These are phyloP conservation scores for Sanghuangporus sanghuang DNA, from an alignment of 1,284 basidiomycete species.

Conservation along the genomic window DNA sequence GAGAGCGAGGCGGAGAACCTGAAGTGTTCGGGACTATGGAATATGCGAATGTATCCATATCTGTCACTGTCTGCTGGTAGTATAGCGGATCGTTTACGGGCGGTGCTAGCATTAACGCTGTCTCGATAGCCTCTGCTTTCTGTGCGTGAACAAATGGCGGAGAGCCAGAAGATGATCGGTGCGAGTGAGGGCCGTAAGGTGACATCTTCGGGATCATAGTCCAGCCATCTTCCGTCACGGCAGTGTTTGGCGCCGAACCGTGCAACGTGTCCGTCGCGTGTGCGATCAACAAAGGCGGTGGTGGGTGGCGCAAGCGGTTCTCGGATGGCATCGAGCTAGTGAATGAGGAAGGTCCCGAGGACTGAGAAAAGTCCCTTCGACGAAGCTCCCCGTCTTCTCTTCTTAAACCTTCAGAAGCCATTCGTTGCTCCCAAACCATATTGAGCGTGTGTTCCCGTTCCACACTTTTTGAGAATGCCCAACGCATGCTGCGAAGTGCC, in stretches of 20 bases:
- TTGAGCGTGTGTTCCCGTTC: slow-evolving; percentile 62
- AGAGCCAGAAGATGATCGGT: slow-evolving; percentile 14
- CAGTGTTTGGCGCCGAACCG: slow-evolving; percentile 29
- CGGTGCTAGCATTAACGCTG: slow-evolving; percentile 10
- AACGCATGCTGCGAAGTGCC: slow-evolving; percentile 72
- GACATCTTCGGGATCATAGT: slow-evolving; percentile 19
- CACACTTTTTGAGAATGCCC: slow-evolving; percentile 72
- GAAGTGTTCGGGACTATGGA: slow-evolving; percentile 5
- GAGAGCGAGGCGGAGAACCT: slow-evolving; percentile 2
- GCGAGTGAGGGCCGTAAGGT: slow-evolving; percentile 9
- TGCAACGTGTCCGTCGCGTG: slow-evolving; percentile 18
- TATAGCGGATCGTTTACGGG: neutral
- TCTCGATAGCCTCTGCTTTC: slow-evolving; percentile 11
- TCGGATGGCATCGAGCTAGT: slow-evolving; percentile 20
- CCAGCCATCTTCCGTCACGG: slow-evolving; percentile 31
- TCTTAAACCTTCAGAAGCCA: slow-evolving; percentile 4
- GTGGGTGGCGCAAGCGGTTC: slow-evolving; percentile 30
- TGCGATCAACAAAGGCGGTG: slow-evolving; percentile 22
- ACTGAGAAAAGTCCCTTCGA: slow-evolving; percentile 14
- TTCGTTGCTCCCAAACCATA: slow-evolving; percentile 52
- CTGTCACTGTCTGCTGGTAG: neutral
- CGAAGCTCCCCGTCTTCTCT: slow-evolving; percentile 14
- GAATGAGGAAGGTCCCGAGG: slow-evolving; percentile 19
- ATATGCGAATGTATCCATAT: slow-evolving; percentile 16
- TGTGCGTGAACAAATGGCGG: slow-evolving; percentile 10